Evolutionary conservation across 208 protist genomes (phyloP), one percentile per base, ranked within the genome.

Genomic region (Leishmania arabica): DNA sequence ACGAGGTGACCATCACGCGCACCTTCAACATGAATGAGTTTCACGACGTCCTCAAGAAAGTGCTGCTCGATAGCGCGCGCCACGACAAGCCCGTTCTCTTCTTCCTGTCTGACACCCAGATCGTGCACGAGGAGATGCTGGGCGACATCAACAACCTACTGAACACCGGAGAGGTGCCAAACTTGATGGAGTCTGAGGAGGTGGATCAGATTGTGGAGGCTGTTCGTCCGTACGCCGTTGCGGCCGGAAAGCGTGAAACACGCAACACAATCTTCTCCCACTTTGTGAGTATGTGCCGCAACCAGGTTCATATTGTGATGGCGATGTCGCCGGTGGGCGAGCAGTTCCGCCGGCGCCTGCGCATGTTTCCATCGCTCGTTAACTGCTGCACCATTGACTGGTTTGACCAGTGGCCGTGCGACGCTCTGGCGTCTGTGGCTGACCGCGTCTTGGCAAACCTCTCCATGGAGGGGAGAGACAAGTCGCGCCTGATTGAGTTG

Each of bases 341-440:
- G 49, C 91, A 94, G 68, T 99, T 99, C 88, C 95, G 98, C 78
- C 89, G 89, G 49, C 93, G 99, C 56, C 92, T 98, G 71, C 95
- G 98, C 84, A 99, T 99, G 96, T 99, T 99, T 80, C 99, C 99
- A 13, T 99, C 99, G 31, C 89, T 99, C 0, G 97, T 99, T 73
- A 99, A 99, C 88, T 99, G 99, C 88, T 99, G 97, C 88, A 99
- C 98, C 27, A 99, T 99, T 78, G 98, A 99, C 86, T 99, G 99
- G 99, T 99, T 99, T 81, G 93, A 96, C 79, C 91, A 96, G 81
- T 99, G 99, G 99, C 98, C 99, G 37, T 74, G 84, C 31, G 97
- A 99, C 70, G 99, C 98, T 15, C 91, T 99, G 15, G 51, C 86
- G 21, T 92, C 88, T 15, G 98, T 99, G 45, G 93, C 98, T n/a